These are phyloP conservation scores for Caloboletus firmus DNA, from an alignment of 1,284 basidiomycete species.

Conservation along the genomic window DNA sequence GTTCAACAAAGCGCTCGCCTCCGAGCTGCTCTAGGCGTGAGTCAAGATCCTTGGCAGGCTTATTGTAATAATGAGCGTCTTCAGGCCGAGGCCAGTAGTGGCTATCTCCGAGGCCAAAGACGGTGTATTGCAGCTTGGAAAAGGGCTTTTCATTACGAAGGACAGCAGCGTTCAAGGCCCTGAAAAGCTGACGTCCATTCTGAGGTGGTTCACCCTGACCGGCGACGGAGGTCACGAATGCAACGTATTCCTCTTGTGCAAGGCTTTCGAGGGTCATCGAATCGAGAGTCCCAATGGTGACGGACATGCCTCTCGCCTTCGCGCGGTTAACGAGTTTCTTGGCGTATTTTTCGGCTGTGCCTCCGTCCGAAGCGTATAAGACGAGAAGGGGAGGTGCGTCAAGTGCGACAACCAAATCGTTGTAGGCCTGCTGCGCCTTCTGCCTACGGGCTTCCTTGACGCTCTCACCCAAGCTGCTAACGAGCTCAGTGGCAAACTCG, in stretches of 20 bases:
- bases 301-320: slow-evolving; percentile 82
- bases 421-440: slow-evolving; percentile 86
- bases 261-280: slow-evolving; percentile 76
- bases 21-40: slow-evolving; percentile 75
- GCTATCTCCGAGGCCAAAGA: slow-evolving; percentile 97
- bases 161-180: slow-evolving; percentile 74
- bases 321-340: slow-evolving; percentile 85
- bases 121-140: slow-evolving; percentile 69
- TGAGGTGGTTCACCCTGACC: slow-evolving; percentile 98
- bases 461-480: slow-evolving; percentile 81
- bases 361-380: slow-evolving; percentile 92
- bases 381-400: slow-evolving; percentile 90
- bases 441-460: slow-evolving; percentile 83
- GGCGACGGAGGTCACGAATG: slow-evolving; percentile 93
- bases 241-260: slow-evolving; percentile 78
- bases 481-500: slow-evolving; percentile 80
- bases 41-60: slow-evolving; percentile 91
- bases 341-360: slow-evolving; percentile 93
- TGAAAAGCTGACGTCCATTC: slow-evolving; percentile 91
- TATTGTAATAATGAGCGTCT: slow-evolving; percentile 98
- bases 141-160: slow-evolving; percentile 57
- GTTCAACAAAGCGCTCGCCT: slow-evolving; percentile 65
- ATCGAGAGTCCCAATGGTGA: slow-evolving; percentile 73
- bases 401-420: slow-evolving; percentile 79
- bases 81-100: slow-evolving; percentile 99